These are phyloP conservation scores for Coemansia sp. DNA, from an alignment of 371 early-diverging fungal genomes.

Conservation along the genomic window DNA sequence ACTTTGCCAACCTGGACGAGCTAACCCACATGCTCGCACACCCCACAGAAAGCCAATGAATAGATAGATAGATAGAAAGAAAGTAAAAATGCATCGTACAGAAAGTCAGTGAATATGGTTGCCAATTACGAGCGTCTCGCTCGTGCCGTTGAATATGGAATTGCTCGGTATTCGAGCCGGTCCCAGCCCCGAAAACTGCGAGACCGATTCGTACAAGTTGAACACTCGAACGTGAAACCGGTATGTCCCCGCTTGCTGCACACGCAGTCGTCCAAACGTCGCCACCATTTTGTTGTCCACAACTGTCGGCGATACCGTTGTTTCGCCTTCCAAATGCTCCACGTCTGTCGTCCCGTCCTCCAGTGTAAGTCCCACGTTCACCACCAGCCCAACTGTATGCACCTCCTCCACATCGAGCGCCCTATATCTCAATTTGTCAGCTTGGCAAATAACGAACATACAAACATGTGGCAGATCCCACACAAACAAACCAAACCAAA, in stretches of 20 bases:
- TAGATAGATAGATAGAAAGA: too few species aligned
- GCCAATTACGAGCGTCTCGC: constrained; percentile 4
- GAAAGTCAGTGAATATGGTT: neutral
- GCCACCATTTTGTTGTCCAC: constrained; percentile 15
- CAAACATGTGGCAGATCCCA: neutral
- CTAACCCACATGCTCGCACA: neutral
- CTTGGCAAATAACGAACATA: neutral
- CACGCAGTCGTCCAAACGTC: constrained; percentile 6
- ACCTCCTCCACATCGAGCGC: constrained; percentile 10
- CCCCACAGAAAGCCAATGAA: too few species aligned
- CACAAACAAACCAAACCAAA: neutral
- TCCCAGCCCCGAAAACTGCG: neutral
- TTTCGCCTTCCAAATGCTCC: constrained; percentile 20
- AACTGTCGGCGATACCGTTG: constrained; percentile 9
- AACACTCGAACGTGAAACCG: neutral
- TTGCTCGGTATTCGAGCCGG: neutral
- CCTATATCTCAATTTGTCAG: constrained; percentile 14
- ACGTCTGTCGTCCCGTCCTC: constrained; percentile 38
- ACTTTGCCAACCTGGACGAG: neutral
- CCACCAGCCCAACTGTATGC: constrained; percentile 18
- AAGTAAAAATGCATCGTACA: too few species aligned
- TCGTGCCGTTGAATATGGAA: constrained; percentile 15
- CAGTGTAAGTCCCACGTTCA: constrained; percentile 17
- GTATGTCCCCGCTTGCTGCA: neutral
- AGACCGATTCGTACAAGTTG: constrained; percentile 1